Evolutionary conservation across 768 basidiomycete genomes (phyloP).

Genomic region (Crepidotus variabilis): DNA sequence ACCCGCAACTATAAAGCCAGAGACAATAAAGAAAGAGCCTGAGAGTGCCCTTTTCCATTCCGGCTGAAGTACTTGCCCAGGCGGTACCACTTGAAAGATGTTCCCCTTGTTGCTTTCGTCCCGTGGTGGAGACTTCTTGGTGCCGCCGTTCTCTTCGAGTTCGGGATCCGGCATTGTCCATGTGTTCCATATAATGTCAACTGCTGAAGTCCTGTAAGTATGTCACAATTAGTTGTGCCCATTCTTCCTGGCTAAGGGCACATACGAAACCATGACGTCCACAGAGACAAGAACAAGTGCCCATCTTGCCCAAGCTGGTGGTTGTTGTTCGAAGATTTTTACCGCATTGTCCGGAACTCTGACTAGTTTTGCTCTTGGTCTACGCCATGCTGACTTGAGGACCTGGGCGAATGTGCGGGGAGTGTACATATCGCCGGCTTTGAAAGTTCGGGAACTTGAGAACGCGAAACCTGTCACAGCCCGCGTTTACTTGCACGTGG

Average conservation of each 20-base stretch:
- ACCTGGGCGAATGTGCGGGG: not conserved
- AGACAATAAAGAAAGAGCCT: constrained; percentile 3
- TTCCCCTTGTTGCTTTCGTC: not conserved
- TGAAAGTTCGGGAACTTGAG: not conserved
- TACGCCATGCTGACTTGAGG: constrained; percentile 3
- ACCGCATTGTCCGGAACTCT: constrained; percentile 1
- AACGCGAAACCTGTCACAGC: not conserved
- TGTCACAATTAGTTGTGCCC: not conserved
- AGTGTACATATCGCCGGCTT: not conserved
- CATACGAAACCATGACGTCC: constrained; percentile 15
- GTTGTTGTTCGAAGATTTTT: constrained; percentile 6
- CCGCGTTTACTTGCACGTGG: not conserved
- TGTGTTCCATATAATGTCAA: constrained; percentile 13
- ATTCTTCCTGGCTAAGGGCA: not conserved
- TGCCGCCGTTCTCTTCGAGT: not conserved
- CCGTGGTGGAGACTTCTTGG: not conserved
- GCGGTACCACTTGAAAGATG: constrained; percentile 6
- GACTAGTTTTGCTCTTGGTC: constrained; percentile 4
- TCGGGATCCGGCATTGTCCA: constrained; percentile 7
- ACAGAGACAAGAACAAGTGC: constrained; percentile 11
- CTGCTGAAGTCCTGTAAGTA: constrained; percentile 10
- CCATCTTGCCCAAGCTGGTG: constrained; percentile 13
- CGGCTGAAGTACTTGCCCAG: constrained; percentile 7
- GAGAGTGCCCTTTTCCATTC: constrained; percentile 7
- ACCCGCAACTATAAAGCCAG: constrained; percentile 8